Evolutionary conservation across 1,139 yeast genomes (phyloP).

Genomic region (Yamadazyma pseudoaaseri): DNA sequence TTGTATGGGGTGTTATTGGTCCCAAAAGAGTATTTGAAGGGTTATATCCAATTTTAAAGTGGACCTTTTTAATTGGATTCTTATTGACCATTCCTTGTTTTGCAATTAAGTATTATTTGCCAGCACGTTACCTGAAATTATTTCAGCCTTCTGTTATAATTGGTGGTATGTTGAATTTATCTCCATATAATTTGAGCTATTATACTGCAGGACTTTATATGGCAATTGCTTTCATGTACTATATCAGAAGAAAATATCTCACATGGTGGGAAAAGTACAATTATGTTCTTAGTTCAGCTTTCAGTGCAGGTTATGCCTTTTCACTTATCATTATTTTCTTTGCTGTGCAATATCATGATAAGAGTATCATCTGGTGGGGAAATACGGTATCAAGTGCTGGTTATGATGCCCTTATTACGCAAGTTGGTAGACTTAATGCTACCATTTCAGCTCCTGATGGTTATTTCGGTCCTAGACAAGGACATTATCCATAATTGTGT

Average conservation of each 20-base stretch:
- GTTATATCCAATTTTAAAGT: slow-evolving; percentile 34
- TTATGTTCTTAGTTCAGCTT: too few relatives aligned
- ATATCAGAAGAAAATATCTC: too few relatives aligned
- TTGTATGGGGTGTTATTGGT: slow-evolving; percentile 63
- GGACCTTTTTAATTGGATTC: slow-evolving; percentile 38
- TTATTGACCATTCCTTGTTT: slow-evolving; percentile 36
- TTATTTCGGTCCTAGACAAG: slow-evolving; percentile 45
- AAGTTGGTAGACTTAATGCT: slow-evolving; percentile 23
- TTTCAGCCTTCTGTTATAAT: slow-evolving; percentile 10
- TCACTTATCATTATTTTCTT: slow-evolving; percentile 54
- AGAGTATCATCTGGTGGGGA: slow-evolving; percentile 20
- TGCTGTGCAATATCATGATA: slow-evolving; percentile 46
- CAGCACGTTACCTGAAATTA: slow-evolving; percentile 10
- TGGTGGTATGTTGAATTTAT: slow-evolving; percentile 38
- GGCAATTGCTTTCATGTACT: slow-evolving; percentile 44
- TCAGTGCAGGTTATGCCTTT: slow-evolving; percentile 62
- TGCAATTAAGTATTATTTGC: slow-evolving; percentile 4
- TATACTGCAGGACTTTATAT: slow-evolving; percentile 33
- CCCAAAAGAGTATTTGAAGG: slow-evolving; percentile 41
- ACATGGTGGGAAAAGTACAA: too few relatives aligned
- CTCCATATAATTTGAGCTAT: slow-evolving; percentile 20
- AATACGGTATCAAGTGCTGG: slow-evolving; percentile 31
- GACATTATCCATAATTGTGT: slow-evolving; percentile 36
- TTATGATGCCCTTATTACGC: slow-evolving; percentile 25
- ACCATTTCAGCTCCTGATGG: slow-evolving; percentile 33